Evolutionary conservation across 345 rosid genomes (phyloP), one percentile per base, ranked within the genome.

Genomic region (Erodium maritimum): DNA sequence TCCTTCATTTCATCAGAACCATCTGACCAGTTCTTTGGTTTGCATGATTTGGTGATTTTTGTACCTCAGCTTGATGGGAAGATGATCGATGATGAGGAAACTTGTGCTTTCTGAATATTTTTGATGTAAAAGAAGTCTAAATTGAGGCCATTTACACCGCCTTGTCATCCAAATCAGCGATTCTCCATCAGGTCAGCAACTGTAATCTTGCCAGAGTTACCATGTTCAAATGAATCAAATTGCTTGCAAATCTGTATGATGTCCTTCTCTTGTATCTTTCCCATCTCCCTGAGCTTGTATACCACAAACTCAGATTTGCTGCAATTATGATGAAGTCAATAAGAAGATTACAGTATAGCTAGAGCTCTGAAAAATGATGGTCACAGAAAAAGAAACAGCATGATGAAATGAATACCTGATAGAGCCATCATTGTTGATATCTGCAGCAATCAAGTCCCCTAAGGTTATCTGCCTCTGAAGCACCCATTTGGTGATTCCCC

Each of bases 231-330:
- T 50, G 55, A 51, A 60, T 82, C 85, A 53, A 82, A 85, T 69
- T 82, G 80, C 23, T 77, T 60, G 58, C 83, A 70, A 57, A 80
- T 80, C 69, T 70, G 85, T 46, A 71, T 37, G 52, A 80, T 66
- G 69, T 86, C 93, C 61, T 79, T 82, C 59, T 79, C 80, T 61
- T 77, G 66, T 62, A 86, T 69, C 66, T 71, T 86, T 25, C 89
- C 86, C 93, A 86, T 80, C 79, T 86, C 83, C 78, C 77, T 86
- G 1, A 86, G 86, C 75, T 86, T 86, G 80, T 80, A 77, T 75
- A 80, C 73, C 5, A 86, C 69, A 54, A 73, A 82, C 63, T 86
- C 93, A 0, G 87, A 76, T 71, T 85, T 82, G 68, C 89, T 86
- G 85, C 71, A 75, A 56, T 29, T 29, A 29, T n/a, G n/a, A 51